A percentile compares a stretch with the other conserved stretches of the same genome.
Conservation (phyloP, 768 basidiomycete species). For the Mycena floridula region DNA sequence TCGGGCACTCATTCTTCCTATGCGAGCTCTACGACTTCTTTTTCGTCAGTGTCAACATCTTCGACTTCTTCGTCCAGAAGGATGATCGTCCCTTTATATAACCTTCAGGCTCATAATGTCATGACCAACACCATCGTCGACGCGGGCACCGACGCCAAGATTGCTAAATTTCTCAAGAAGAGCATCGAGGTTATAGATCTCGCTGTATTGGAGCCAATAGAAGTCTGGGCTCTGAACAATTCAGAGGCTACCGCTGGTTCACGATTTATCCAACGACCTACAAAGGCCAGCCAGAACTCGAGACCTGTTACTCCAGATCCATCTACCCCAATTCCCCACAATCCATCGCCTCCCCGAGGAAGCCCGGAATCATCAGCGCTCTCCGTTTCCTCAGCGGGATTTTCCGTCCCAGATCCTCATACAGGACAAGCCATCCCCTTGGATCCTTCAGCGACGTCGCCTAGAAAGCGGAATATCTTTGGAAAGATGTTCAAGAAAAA, state of each 20-base stretch:
- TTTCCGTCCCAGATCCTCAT: no score
- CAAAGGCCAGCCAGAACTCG: neutral
- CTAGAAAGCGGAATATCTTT: constrained; percentile 56
- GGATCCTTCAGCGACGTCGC: constrained; percentile 19
- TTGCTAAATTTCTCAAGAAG: constrained; percentile 68
- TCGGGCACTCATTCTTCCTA: constrained; percentile 56
- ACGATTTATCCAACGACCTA: neutral
- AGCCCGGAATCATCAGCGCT: constrained; percentile 26
- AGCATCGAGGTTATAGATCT: constrained; percentile 76
- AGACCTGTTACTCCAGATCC: neutral
- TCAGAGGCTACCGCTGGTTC: constrained; percentile 4
- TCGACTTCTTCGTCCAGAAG: constrained; percentile 48
- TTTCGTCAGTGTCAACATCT: constrained; percentile 34
- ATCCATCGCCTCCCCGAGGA: neutral
- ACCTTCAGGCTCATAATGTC: constrained; percentile 83
- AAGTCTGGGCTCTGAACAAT: constrained; percentile 51
- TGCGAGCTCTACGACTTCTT: constrained; percentile 39
- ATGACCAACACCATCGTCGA: constrained; percentile 83
- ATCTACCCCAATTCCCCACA: neutral
- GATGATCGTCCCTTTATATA: constrained; percentile 81
- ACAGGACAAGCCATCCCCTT: constrained; percentile 1
- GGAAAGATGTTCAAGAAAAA: constrained; percentile 68
- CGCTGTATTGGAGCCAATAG: constrained; percentile 73
- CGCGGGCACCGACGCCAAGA: constrained; percentile 83
- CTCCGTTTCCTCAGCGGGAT: constrained; percentile 21